phyloP scores from a whole-genome alignment of 192 early-diverging fungal genomes.

The Coemansia sp. region DNA sequence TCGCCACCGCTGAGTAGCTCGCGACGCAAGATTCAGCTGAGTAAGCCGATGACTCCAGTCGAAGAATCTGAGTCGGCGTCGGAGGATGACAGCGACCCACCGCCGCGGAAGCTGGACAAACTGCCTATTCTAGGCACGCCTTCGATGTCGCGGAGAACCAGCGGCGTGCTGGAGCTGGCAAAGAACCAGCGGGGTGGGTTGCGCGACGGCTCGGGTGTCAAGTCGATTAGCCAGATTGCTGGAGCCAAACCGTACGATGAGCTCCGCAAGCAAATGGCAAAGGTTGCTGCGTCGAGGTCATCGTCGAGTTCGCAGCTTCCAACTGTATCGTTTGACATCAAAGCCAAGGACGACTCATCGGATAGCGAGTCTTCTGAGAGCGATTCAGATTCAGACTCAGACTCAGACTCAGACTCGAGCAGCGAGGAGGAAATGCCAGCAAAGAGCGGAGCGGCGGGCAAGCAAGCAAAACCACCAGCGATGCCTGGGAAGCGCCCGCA shows the following conservation, averaged over 20 bases:
- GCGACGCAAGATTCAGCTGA: constrained; percentile 27
- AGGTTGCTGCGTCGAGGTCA: constrained; percentile 10
- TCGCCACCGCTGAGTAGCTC: neutral
- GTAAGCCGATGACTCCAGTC: constrained; percentile 9
- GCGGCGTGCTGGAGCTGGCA: constrained; percentile 27
- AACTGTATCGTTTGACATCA: neutral
- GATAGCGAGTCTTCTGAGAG: constrained; percentile 11
- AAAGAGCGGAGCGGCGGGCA: neutral
- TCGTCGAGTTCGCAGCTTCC: neutral
- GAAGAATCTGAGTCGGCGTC: constrained; percentile 3
- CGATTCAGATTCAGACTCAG: constrained; percentile 9
- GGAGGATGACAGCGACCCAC: constrained; percentile 15
- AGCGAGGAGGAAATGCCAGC: neutral
- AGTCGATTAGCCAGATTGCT: constrained; percentile 45
- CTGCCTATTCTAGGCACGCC: constrained; percentile 36
- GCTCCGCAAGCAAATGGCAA: constrained; percentile 44
- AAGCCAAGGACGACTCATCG: neutral
- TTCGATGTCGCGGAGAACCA: constrained; percentile 2
- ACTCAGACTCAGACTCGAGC: constrained; percentile 10
- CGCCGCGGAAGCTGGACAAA: constrained; percentile 15
- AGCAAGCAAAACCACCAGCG: neutral
- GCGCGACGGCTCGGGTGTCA: constrained; percentile 24
- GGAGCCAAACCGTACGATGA: constrained; percentile 42
- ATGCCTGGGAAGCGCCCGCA: neutral
- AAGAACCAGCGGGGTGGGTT: constrained; percentile 15